Evolutionary conservation across 306 rosid genomes (phyloP), one percentile per base, ranked within the genome.

Genomic region (Biancaea sappan): DNA sequence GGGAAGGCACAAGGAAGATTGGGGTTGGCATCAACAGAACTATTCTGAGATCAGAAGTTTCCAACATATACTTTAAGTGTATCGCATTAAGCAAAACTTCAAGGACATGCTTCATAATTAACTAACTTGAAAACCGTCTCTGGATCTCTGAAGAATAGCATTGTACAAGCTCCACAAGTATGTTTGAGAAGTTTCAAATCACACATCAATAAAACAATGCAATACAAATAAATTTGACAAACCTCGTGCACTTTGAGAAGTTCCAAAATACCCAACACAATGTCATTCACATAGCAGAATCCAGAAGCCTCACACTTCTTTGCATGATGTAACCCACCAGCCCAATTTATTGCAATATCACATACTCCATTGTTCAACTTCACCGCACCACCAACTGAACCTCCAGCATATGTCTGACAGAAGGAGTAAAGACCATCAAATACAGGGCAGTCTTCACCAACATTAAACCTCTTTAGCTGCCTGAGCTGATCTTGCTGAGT

Each of bases 281-380:
- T 84, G 72, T 84, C 87, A 53, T 83, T 83, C 12, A 83, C 86
- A 51, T 83, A 83, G 72, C 86, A 79, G 46, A 83, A 83, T 44
- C 87, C 87, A 59, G 87, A 84, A 43, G 87, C 87, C 82, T 84
- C 87, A 4, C 84, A 80, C 77, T 84, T 84, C 72, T 84, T 80
- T 14, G 87, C 87, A 67, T 84, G 87, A 77, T 84, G 87, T 26
- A 84, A 73, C 35, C 87, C 87, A 66, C 87, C 84, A 62, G 87
- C 69, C 87, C 87, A 84, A 78, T 84, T 84, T 53, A 84, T 63
- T 26, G 87, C 87, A 54, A 84, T 73, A 80, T 84, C 87, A 16
- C 77, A 72, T 28, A 43, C 56, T 61, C 77, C 82, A 14, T 80
- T 77, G 56, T 84, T 84, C 84, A 84, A 53, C 53, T 69, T 80